These are phyloP conservation scores for Hanseniaspora singularis DNA, from an alignment of 805 yeast species.

Conservation along the genomic window DNA sequence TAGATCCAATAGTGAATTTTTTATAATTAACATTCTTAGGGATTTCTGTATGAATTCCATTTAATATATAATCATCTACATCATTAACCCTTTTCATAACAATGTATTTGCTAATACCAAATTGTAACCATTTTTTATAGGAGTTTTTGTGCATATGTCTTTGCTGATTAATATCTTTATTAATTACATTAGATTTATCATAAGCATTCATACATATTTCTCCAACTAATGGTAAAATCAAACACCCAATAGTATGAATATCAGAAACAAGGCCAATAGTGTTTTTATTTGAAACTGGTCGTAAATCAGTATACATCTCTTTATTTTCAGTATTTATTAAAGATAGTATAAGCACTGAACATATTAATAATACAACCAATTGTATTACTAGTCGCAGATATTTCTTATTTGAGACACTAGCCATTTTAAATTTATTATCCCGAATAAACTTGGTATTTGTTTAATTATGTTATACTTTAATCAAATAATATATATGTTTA, in stretches of 20 bases:
- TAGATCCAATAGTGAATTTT: background rate
- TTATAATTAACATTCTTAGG: conserved; percentile 6
- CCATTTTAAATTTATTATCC: too few species aligned
- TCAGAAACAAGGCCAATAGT: conserved; percentile 2
- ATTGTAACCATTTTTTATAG: conserved; percentile 8
- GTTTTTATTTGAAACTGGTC: background rate
- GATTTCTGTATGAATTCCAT: background rate
- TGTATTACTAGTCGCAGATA: conserved; percentile 3
- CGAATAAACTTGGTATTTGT: too few species aligned
- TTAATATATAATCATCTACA: conserved; percentile 5
- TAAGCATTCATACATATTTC: conserved; percentile 10
- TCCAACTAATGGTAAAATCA: conserved; percentile 1
- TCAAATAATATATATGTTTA: too few species aligned
- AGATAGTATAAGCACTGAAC: background rate
- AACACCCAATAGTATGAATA: conserved; percentile 5
- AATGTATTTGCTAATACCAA: conserved; percentile 4
- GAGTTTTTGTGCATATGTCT: conserved; percentile 9
- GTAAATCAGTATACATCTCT: background rate
- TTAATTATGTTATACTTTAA: too few species aligned
- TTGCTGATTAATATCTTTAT: conserved; percentile 6
- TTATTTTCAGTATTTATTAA: background rate
- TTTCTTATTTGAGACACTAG: background rate
- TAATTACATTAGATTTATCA: background rate
- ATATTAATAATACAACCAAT: background rate
- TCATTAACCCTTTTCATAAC: conserved; percentile 1